Conservation (phyloP, 2,329 filamentous ascomycete species). For the Verticillium dahliae region DNA sequence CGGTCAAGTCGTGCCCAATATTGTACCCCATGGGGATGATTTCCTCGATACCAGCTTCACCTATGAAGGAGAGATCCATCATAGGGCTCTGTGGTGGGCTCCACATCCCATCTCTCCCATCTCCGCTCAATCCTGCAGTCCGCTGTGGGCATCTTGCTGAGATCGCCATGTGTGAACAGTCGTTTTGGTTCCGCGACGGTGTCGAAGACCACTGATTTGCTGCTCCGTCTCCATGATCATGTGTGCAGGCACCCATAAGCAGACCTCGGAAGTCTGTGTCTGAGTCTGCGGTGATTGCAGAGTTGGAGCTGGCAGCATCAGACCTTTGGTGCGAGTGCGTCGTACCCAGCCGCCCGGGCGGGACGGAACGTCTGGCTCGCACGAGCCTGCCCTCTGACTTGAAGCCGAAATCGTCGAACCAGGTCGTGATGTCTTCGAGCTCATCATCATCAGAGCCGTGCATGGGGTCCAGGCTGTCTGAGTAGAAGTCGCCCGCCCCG, state of each 20-base stretch:
- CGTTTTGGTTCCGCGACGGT: neutral
- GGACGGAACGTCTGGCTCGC: neutral
- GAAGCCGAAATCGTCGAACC: constrained; percentile 47
- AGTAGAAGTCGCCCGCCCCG: constrained; percentile 44
- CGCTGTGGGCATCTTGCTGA: neutral
- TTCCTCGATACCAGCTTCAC: neutral
- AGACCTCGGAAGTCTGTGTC: constrained; percentile 31
- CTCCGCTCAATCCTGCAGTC: neutral
- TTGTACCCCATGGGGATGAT: neutral
- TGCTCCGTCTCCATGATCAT: constrained; percentile 5
- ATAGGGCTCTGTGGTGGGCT: no score
- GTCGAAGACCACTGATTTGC: neutral
- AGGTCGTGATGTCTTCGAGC: constrained; percentile 38
- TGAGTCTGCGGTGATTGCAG: constrained; percentile 13
- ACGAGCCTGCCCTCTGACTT: constrained; percentile 5
- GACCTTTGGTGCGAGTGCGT: neutral
- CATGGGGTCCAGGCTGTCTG: constrained; percentile 33
- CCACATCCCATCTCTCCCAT: neutral
- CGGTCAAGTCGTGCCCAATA: neutral
- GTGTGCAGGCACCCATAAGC: constrained; percentile 24
- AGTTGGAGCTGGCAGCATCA: neutral
- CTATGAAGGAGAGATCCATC: neutral
- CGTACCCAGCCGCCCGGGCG: neutral
- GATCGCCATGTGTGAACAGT: neutral
- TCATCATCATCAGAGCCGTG: constrained; percentile 35